Conservation (phyloP, 257 asterid genomes). For the Gentiana dahurica region DNA sequence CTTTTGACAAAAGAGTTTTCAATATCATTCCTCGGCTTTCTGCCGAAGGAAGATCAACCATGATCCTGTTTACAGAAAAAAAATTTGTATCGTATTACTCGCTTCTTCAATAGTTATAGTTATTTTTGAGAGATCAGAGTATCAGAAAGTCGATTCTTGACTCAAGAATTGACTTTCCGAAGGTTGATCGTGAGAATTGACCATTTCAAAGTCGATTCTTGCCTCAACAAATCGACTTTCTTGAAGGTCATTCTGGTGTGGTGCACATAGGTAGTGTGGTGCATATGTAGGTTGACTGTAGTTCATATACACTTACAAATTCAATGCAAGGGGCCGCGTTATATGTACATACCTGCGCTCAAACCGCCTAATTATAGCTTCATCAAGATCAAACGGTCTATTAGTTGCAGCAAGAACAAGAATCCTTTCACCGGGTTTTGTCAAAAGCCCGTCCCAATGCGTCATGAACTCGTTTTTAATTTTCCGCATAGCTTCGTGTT, state of each 20-base stretch:
- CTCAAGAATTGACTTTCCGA: too few relatives aligned
- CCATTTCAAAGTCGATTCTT: too few relatives aligned
- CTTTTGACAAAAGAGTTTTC: constrained; percentile 76
- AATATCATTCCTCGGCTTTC: constrained; percentile 87
- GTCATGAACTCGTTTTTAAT: constrained; percentile 93
- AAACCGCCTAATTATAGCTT: constrained; percentile 93
- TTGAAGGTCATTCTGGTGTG: too few relatives aligned
- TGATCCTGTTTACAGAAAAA: constrained; percentile 49
- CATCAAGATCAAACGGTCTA: constrained; percentile 98
- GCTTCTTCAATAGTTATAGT: too few relatives aligned
- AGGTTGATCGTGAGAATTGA: too few relatives aligned
- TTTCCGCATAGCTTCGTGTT: constrained; percentile 97
- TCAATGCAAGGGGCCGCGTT: neutral
- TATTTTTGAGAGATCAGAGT: too few relatives aligned
- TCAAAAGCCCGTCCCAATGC: constrained; percentile 91
- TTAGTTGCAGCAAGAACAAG: constrained; percentile 99
- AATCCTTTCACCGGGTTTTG: constrained; percentile 86
- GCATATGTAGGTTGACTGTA: too few relatives aligned
- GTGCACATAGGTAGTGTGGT: too few relatives aligned
- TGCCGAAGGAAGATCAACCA: constrained; percentile 85
- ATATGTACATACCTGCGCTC: constrained; percentile 74
- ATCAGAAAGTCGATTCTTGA: too few relatives aligned
- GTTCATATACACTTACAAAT: too few relatives aligned
- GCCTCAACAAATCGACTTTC: too few relatives aligned
- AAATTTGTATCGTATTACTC: too few relatives aligned